Evolutionary conservation across 176 grass and related monocot genomes (phyloP).

Genomic region (Bonia amplexicaulis): DNA sequence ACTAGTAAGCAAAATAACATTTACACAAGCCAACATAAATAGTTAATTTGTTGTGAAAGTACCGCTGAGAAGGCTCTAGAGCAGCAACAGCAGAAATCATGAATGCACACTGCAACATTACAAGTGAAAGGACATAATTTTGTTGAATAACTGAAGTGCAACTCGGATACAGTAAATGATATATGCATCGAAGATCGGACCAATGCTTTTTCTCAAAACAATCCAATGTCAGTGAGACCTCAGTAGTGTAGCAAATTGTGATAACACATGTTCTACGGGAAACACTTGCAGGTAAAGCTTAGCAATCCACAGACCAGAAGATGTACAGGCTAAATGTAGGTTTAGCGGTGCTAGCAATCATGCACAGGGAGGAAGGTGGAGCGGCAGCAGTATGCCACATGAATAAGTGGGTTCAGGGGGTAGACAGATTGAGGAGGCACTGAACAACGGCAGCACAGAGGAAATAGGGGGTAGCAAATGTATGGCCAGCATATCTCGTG

Average conservation of each 20-base stretch:
- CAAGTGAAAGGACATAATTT: constrained; percentile 19
- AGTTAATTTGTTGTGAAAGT: constrained; percentile 20
- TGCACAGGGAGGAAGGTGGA: neutral
- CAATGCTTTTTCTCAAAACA: neutral
- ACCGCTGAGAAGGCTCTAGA: constrained; percentile 74
- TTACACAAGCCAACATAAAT: constrained; percentile 4
- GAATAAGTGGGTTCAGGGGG: neutral
- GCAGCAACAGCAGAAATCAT: constrained; percentile 90
- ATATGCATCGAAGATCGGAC: neutral
- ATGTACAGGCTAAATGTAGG: neutral
- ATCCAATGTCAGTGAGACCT: neutral
- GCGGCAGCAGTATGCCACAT: neutral
- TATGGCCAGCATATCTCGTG: neutral
- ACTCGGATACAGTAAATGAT: neutral
- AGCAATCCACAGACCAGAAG: neutral
- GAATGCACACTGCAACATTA: constrained; percentile 59
- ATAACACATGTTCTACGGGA: neutral
- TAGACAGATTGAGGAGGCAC: neutral
- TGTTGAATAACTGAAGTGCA: constrained; percentile 1
- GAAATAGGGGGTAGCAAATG: neutral
- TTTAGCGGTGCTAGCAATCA: neutral
- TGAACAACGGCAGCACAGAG: neutral
- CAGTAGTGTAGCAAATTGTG: neutral
- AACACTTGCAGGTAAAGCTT: neutral
- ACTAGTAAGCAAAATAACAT: constrained; percentile 12